Percentiles rank a stretch among this genome's conserved stretches.
Conservation (phyloP, 2,329 filamentous ascomycete genomes). For the Aureobasidium lini region DNA sequence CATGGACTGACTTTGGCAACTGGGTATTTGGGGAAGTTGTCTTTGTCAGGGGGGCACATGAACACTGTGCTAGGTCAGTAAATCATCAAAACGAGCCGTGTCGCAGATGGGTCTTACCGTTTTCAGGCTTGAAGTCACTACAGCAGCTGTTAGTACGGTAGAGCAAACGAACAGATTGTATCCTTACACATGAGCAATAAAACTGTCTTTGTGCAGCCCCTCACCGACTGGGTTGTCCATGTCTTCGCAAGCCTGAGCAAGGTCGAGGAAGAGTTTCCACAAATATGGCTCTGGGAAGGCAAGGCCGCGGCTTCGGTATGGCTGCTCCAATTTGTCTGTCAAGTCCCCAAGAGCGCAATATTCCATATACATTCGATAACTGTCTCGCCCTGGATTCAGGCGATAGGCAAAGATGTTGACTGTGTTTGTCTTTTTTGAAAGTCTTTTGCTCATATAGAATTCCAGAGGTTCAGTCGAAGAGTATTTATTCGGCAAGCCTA, state of each 20-base stretch:
- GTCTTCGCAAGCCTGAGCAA: slow-evolving; percentile 9
- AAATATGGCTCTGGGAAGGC: slow-evolving; percentile 18
- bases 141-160: neutral
- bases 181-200: slow-evolving; percentile 1
- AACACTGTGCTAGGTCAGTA: neutral
- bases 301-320: neutral
- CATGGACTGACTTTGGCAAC: neutral
- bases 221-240: neutral
- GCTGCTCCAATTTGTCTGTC: neutral
- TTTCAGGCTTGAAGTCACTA: slow-evolving; percentile 8
- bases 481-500: neutral
- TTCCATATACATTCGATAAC: slow-evolving; percentile 16
- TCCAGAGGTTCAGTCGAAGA: neutral
- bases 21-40: slow-evolving; percentile 6
- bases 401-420: neutral
- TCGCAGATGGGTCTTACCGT: neutral
- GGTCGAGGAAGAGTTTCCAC: slow-evolving; percentile 17
- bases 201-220: neutral
- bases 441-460: neutral
- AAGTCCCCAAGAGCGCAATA: slow-evolving; percentile 13
- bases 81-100: no score
- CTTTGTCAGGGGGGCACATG: neutral
- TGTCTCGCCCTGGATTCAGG: neutral
- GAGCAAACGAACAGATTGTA: no score
- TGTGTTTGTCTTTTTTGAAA: neutral